A percentile compares a stretch with the other conserved stretches of the same genome.
Evolutionary conservation across 148 eudicot genomes (phyloP).

Genomic region (Heliamphora exappendiculata): DNA sequence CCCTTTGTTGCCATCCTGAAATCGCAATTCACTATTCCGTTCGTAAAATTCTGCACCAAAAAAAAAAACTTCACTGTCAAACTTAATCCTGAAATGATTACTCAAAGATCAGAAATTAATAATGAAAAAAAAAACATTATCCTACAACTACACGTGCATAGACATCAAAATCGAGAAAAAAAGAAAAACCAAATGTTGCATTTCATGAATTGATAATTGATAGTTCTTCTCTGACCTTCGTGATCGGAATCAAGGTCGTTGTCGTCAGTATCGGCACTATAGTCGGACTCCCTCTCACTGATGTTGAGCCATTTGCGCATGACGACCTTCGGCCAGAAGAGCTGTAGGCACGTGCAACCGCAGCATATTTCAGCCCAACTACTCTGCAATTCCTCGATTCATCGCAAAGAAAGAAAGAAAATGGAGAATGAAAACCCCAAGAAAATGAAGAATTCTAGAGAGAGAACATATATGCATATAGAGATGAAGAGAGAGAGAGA

Average conservation of each 20-base stretch:
- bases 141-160: background rate
- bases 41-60: constrained; percentile 24
- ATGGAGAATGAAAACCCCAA: background rate
- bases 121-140: background rate
- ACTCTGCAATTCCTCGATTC: constrained; percentile 27
- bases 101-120: background rate
- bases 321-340: constrained; percentile 63
- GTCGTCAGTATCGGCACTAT: constrained; percentile 30
- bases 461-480: too few relatives aligned
- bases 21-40: constrained; percentile 18
- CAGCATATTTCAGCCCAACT: constrained; percentile 58
- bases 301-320: constrained; percentile 74
- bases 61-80: background rate
- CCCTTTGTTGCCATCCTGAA: background rate
- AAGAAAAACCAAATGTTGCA: background rate
- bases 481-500: background rate
- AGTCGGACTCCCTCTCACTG: constrained; percentile 40
- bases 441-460: too few relatives aligned
- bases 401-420: background rate
- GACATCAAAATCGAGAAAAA: background rate
- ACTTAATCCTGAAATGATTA: background rate
- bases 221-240: constrained; percentile 16
- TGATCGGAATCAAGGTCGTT: constrained; percentile 15
- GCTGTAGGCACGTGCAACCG: constrained; percentile 65
- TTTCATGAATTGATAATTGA: background rate